These are phyloP conservation scores for Diutina sp. DNA, from an alignment of 1,139 yeast species.

Conservation along the genomic window DNA sequence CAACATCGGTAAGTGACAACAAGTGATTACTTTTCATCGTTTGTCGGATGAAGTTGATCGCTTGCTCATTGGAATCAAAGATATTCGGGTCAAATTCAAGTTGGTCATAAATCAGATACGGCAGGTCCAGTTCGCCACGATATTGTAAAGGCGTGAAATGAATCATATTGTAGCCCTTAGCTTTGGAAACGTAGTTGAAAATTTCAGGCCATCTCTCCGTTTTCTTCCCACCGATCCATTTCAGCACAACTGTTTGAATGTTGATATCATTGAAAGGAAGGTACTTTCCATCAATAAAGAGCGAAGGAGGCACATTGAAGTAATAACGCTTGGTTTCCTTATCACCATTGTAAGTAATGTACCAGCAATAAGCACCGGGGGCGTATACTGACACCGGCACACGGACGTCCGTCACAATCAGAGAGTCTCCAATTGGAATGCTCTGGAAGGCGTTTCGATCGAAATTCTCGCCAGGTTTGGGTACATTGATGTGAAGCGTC, in stretches of 20 bases:
- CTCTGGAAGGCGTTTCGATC: neutral
- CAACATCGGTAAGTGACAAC: conserved; percentile 80
- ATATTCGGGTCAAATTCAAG: conserved; percentile 55
- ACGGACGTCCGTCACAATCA: neutral
- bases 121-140: conserved; percentile 83
- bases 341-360: conserved; percentile 33
- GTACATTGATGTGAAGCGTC: neutral
- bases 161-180: conserved; percentile 85
- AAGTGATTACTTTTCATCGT: conserved; percentile 45
- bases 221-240: conserved; percentile 69
- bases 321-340: conserved; percentile 43
- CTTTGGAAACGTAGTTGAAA: conserved; percentile 39
- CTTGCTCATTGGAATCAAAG: conserved; percentile 33
- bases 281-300: conserved; percentile 41
- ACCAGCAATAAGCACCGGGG: conserved; percentile 75
- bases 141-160: conserved; percentile 91
- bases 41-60: conserved; percentile 13
- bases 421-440: neutral
- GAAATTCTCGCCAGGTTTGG: neutral
- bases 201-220: conserved; percentile 50
- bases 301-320: conserved; percentile 73
- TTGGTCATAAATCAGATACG: conserved; percentile 86
- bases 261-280: conserved; percentile 72
- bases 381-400: neutral
- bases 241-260: conserved; percentile 76